Evolutionary conservation across 2,329 filamentous ascomycete species (phyloP), one percentile per base, ranked within the genome.

Genomic region (Alternaria sp.): DNA sequence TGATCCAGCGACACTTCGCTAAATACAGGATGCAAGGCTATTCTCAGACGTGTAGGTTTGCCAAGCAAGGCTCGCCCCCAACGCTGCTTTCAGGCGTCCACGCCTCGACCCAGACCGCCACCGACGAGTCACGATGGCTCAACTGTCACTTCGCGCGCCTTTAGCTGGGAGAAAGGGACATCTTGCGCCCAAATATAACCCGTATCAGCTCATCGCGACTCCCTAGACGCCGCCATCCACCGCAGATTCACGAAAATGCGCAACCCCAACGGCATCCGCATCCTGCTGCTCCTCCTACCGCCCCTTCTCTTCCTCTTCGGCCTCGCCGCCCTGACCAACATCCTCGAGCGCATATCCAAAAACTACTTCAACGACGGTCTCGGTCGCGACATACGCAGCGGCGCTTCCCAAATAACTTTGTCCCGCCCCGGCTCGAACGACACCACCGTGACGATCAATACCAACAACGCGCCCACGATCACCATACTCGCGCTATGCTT

Each of bases 311-410:
- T 76, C 36, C 68, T 75, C 32, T 56, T 77, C 56, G 67, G 71
- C 8, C 26, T 68, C 52, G 63, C 72, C 23, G 60, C 67, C 44
- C 11, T 77, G 9, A 62, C 64, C 19, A 57, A 72, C 30, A 50
- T 67, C 49, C 74, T 78, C 61, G 76, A 77, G 25, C 73, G 75
- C 56, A 65, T 74, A 19, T 69, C 74, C 8, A 66, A 63, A 12
- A 45, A 54, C 13, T 56, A 71, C 11, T 64, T 76, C 43, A 26
- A 58, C 51, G 25, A 56, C 15, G 57, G 70, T 15, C 62, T 67
- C 0, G 11, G 17, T 1, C 69, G 70, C 61, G 36, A 67, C 57
- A 65, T 32, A 17, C 62, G 63, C 53, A 59, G n/a, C 43, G 70
- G 67, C 51, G 56, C 36, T 5, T 63, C 32, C 10, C 51, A 66